These are phyloP conservation scores for Umbilicaria muhlenbergii DNA, from an alignment of 495 filamentous ascomycete species.

Conservation along the genomic window DNA sequence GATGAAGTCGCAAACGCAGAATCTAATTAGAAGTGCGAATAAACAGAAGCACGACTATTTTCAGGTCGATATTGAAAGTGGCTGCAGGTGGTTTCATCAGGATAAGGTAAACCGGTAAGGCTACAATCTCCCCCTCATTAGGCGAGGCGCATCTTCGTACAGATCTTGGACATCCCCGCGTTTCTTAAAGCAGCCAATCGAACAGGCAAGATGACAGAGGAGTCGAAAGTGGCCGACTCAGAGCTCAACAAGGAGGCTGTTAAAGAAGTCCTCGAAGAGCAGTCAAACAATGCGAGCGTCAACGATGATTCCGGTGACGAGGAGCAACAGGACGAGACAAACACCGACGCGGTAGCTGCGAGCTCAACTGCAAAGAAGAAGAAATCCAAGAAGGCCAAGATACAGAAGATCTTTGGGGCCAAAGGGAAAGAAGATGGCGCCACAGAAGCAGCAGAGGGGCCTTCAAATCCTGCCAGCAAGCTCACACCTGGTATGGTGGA, in stretches of 20 bases:
- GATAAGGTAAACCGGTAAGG: no score
- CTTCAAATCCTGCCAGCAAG: constrained; percentile 21
- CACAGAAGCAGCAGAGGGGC: constrained; percentile 7
- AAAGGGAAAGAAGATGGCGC: constrained; percentile 11
- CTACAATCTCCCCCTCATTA: no score
- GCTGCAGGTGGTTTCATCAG: no score
- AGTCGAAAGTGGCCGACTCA: constrained; percentile 10
- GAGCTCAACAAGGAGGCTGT: constrained; percentile 7
- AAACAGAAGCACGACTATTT: no score
- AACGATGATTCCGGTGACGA: constrained; percentile 6
- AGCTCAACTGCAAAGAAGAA: constrained; percentile 16
- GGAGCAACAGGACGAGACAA: constrained; percentile 7
- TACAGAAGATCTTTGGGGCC: constrained; percentile 13
- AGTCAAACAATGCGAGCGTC: neutral
- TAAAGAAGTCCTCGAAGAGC: constrained; percentile 2
- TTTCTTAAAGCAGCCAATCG: no score
- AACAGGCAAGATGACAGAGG: constrained; percentile 7
- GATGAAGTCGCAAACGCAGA: no score
- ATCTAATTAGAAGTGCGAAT: no score
- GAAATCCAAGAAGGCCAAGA: constrained; percentile 12
- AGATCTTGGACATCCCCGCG: no score
- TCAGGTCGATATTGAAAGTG: no score
- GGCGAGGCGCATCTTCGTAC: no score
- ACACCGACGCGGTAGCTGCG: constrained; percentile 11
- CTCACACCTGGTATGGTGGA: constrained; percentile 28